Percentiles rank a stretch among this genome's conserved stretches.
Evolutionary conservation across 2,329 filamentous ascomycete genomes (phyloP).

Genomic region (Epichloe baconii): DNA sequence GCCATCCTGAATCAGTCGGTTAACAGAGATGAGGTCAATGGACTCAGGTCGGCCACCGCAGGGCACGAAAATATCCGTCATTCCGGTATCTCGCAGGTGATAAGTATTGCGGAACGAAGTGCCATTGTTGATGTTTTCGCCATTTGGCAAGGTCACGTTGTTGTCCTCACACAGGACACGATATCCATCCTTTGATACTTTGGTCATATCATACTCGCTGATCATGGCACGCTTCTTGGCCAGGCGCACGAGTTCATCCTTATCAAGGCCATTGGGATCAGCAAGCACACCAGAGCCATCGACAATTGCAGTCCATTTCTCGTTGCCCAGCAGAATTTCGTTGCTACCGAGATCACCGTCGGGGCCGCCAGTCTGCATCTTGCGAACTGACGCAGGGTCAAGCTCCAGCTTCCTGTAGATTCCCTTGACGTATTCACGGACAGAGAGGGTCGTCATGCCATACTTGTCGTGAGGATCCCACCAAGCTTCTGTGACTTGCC

Average conservation of each 20-base stretch:
- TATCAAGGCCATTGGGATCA: conserved; percentile 81
- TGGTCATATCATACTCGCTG: conserved; percentile 67
- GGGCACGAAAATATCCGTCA: conserved; percentile 84
- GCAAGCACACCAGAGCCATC: conserved; percentile 92
- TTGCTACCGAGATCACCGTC: conserved; percentile 96
- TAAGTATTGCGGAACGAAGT: conserved; percentile 96
- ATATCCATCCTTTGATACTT: conserved; percentile 80
- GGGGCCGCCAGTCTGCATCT: conserved; percentile 95
- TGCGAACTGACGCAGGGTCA: conserved; percentile 70
- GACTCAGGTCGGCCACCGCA: conserved; percentile 95
- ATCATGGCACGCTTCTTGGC: conserved; percentile 87
- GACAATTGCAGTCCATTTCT: conserved; percentile 92
- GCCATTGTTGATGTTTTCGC: conserved; percentile 80
- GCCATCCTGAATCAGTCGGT: conserved; percentile 78
- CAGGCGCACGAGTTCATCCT: conserved; percentile 67
- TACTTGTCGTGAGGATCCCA: conserved; percentile 90
- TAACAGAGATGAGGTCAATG: conserved; percentile 80
- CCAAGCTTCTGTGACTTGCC: conserved; percentile 94
- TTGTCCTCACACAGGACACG: conserved; percentile 84
- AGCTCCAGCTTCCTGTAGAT: conserved; percentile 95
- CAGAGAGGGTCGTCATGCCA: conserved; percentile 94
- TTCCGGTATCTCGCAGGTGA: conserved; percentile 66
- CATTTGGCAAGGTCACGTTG: conserved; percentile 75
- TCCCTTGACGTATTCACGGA: conserved; percentile 88
- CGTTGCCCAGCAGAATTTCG: conserved; percentile 89